phyloP scores from a whole-genome alignment of 805 yeast species.

The Metschnikowia chrysomelidarum region DNA sequence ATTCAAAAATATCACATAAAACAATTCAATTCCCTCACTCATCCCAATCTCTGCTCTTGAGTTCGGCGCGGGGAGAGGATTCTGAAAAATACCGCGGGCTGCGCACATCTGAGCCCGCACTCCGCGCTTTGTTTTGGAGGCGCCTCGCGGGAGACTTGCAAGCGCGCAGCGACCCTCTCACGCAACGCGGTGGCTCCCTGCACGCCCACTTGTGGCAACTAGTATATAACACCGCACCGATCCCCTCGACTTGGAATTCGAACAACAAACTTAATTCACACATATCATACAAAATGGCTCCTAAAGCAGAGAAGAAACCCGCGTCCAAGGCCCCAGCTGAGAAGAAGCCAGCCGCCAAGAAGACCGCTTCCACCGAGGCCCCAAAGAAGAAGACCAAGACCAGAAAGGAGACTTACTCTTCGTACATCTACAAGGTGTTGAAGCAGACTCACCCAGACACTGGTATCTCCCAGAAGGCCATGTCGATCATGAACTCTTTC shows the following conservation, averaged over 20 bases:
- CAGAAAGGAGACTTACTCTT: slow-evolving; percentile 39
- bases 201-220: slow-evolving; percentile 20
- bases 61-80: slow-evolving; percentile 13
- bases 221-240: slow-evolving; percentile 20
- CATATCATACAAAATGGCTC: slow-evolving; percentile 28
- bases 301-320: slow-evolving; percentile 40
- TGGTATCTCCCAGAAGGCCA: slow-evolving; percentile 39
- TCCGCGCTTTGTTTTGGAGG: slow-evolving; percentile 9
- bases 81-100: slow-evolving; percentile 17
- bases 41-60: too few relatives aligned
- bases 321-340: slow-evolving; percentile 41
- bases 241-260: slow-evolving; percentile 11
- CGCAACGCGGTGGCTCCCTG: slow-evolving; percentile 20
- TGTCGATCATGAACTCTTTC: slow-evolving; percentile 40
- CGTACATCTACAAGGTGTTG: slow-evolving; percentile 39
- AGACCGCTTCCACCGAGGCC: slow-evolving; percentile 31
- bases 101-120: slow-evolving; percentile 11
- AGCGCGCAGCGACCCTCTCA: slow-evolving; percentile 10
- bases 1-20: too few relatives aligned
- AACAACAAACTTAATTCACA: slow-evolving; percentile 16
- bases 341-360: slow-evolving; percentile 40
- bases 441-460: slow-evolving; percentile 41
- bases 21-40: too few relatives aligned
- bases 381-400: slow-evolving; percentile 37
- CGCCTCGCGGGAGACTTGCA: slow-evolving; percentile 12